phyloP scores from a whole-genome alignment of 805 yeast species.

The Allodekkera sacchari region DNA sequence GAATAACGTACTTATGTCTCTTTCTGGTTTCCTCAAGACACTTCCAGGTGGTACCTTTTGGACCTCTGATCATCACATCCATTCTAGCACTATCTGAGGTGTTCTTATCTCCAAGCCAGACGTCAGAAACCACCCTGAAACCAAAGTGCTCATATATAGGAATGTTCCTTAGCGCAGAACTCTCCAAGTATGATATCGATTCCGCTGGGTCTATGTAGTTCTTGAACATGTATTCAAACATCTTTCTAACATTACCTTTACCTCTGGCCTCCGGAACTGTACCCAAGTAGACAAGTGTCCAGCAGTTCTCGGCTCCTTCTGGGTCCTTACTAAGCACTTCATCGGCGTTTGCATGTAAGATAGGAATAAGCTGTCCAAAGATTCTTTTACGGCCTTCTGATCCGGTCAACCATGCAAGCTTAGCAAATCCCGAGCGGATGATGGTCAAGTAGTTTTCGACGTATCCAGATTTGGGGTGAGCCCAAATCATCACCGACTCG shows the following conservation, averaged over 20 bases:
- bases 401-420: slow-evolving; percentile 41
- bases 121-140: slow-evolving; percentile 40
- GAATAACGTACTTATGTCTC: slow-evolving; percentile 17
- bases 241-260: slow-evolving; percentile 44
- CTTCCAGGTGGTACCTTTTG: slow-evolving; percentile 23
- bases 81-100: slow-evolving; percentile 26
- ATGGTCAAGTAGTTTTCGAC: slow-evolving; percentile 38
- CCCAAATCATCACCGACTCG: slow-evolving; percentile 51
- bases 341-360: slow-evolving; percentile 39
- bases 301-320: slow-evolving; percentile 16
- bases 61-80: slow-evolving; percentile 32
- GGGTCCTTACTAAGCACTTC: slow-evolving; percentile 36
- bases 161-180: slow-evolving; percentile 35
- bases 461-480: slow-evolving; percentile 36
- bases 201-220: slow-evolving; percentile 35
- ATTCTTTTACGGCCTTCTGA: slow-evolving; percentile 40
- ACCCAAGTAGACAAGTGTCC: slow-evolving; percentile 27
- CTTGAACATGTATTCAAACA: slow-evolving; percentile 40
- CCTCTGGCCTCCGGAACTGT: slow-evolving; percentile 40
- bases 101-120: slow-evolving; percentile 30
- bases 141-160: slow-evolving; percentile 49
- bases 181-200: slow-evolving; percentile 40
- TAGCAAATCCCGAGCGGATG: slow-evolving; percentile 44
- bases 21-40: slow-evolving; percentile 18
- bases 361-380: slow-evolving; percentile 42